Evolutionary conservation across 805 yeast species (phyloP).

Genomic region (Ogataea pignaliae): DNA sequence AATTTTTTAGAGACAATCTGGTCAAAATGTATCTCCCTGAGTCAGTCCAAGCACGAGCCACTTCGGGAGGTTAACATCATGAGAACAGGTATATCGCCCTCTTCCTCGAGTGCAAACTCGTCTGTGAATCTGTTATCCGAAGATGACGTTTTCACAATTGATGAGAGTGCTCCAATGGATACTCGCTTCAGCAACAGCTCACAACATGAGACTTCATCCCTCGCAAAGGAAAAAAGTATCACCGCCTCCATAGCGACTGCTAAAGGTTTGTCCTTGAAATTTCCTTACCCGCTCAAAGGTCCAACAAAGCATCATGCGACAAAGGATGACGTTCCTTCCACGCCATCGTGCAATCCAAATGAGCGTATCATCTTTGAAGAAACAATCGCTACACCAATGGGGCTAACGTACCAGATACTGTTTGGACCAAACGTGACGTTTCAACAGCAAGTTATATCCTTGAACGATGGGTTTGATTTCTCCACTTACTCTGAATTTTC

Average conservation of each 20-base stretch:
- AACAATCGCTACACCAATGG: constrained; percentile 66
- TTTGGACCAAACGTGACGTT: constrained; percentile 57
- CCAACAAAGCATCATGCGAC: constrained; percentile 46
- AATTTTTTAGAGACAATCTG: constrained; percentile 67
- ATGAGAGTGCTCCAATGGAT: constrained; percentile 27
- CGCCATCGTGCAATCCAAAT: constrained; percentile 39
- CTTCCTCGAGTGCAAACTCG: constrained; percentile 9
- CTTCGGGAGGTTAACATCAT: constrained; percentile 22
- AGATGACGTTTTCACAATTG: constrained; percentile 28
- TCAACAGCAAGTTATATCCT: constrained; percentile 34
- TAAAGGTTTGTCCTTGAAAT: constrained; percentile 9
- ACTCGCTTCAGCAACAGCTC: background rate
- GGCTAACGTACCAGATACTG: constrained; percentile 62
- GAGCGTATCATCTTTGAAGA: constrained; percentile 51
- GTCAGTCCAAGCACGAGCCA: constrained; percentile 23
- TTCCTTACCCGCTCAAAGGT: constrained; percentile 38
- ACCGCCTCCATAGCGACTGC: constrained; percentile 18
- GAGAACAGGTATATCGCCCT: constrained; percentile 11
- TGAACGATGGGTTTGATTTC: constrained; percentile 45
- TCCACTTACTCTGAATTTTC: constrained; percentile 34
- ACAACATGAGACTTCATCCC: background rate
- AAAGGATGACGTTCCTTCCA: constrained; percentile 40
- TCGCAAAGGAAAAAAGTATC: constrained; percentile 10
- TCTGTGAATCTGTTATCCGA: constrained; percentile 19
- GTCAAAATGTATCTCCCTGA: constrained; percentile 43